Evolutionary conservation across 1,284 basidiomycete genomes (phyloP).

Genomic region (Volvariella surrecta): DNA sequence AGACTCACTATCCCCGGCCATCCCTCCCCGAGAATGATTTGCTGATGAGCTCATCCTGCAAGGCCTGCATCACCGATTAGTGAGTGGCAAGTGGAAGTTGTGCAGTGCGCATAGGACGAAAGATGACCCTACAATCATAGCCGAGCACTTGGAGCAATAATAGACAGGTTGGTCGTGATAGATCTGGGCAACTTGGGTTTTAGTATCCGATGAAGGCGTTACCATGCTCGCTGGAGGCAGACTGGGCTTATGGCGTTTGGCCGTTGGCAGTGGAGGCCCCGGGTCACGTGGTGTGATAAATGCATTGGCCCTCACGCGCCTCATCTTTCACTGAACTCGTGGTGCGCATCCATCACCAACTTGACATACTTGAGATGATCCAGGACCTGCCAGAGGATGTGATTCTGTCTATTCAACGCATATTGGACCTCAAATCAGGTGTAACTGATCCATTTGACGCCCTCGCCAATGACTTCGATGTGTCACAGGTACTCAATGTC

Average conservation of each 20-base stretch:
- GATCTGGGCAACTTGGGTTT: slow-evolving; percentile 41
- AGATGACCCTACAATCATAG: slow-evolving; percentile 47
- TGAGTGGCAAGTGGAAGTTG: background rate
- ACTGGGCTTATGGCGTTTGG: background rate
- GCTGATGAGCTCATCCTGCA: slow-evolving; percentile 84
- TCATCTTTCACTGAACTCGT: too few species aligned
- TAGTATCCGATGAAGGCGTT: slow-evolving; percentile 28
- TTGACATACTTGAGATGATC: slow-evolving; percentile 16
- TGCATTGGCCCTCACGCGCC: too few species aligned
- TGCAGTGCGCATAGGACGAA: background rate
- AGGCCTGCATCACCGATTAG: slow-evolving; percentile 34
- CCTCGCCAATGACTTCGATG: slow-evolving; percentile 48
- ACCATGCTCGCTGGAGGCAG: background rate
- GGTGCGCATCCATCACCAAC: background rate
- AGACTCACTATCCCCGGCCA: slow-evolving; percentile 69
- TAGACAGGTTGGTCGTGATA: slow-evolving; percentile 54
- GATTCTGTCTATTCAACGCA: slow-evolving; percentile 56
- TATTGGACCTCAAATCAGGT: slow-evolving; percentile 44
- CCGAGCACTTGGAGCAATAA: slow-evolving; percentile 57
- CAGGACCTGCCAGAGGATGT: slow-evolving; percentile 57
- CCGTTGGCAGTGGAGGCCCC: too few species aligned
- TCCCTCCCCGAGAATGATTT: slow-evolving; percentile 82
- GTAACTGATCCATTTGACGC: slow-evolving; percentile 49
- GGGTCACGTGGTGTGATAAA: too few species aligned
- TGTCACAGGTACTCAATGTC: slow-evolving; percentile 54